Base-by-base conservation (phyloP, 78 protist genomes). In the Emiliania huxleyi region DNA sequence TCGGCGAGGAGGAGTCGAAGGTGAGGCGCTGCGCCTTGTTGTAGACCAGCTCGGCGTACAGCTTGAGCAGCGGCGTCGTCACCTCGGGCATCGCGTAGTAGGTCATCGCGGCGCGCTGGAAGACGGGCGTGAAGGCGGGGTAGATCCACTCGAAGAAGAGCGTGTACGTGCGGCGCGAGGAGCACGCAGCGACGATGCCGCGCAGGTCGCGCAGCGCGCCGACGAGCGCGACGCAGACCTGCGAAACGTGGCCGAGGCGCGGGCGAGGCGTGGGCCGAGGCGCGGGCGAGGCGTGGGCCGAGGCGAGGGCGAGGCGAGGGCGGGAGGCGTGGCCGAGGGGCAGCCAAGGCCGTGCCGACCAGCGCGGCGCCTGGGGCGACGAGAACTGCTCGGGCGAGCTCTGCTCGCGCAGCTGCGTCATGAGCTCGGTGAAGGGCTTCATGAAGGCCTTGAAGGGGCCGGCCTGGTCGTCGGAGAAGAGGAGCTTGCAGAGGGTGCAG, bases 1-100 rank as follows among this genome's bases (percentile, higher is more conserved):
- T 90, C 35, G 92, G 81, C 2, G 92, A 90, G 49, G 46, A 40
- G 15, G 48, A 45, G 40, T 90, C 92, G 55, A 90, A 90, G 55
- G 75, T 69, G 85, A 90, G 92, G 55, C 92, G 77, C 55, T 90
- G 92, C 40, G 83, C 48, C 81, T 90, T 90, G 81, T 90, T 90
- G 55, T 56, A 43, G 26, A 90, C 92, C 26, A 90, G 38, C 81
- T 90, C 92, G 26, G 81, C 92, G 38, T 26, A 56, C 23, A 90
- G 69, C 81, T 90, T 90, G 69, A 90, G 92, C 56, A 90, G 81
- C n/a, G 92, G 73, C 37, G 91, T 87, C 25, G 91, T 87, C 40
- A 87, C 45, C 5, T 52, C 75, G 22, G 91, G 91, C 75, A 26
- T 25, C 8, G 1, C 43, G 75, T 38, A 55, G 52, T 5, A 87